Conservation (phyloP, 202 grass and related monocot genomes). For the Schoenoplectus triqueter region DNA sequence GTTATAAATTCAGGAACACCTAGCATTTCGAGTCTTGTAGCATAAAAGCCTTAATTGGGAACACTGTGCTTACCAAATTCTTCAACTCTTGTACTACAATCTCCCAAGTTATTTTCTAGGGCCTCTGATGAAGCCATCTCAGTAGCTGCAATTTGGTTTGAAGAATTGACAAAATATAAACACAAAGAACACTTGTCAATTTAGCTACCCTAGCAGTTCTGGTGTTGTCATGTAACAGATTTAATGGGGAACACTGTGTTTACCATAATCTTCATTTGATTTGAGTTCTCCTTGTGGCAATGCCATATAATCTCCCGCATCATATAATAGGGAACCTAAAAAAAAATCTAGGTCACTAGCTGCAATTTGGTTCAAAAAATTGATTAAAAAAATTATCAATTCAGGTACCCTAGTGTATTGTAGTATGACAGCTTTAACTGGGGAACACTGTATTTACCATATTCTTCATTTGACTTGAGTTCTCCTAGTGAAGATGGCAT, state of each 20-base stretch:
- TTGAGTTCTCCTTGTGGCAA: too few species aligned
- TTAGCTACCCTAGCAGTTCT: neutral
- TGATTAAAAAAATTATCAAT: too few species aligned
- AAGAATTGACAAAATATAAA: neutral
- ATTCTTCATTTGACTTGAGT: neutral
- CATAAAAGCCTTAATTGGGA: too few species aligned
- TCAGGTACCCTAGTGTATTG: too few species aligned
- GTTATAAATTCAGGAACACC: neutral
- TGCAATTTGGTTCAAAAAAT: too few species aligned
- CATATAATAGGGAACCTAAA: too few species aligned
- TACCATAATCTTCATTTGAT: too few species aligned
- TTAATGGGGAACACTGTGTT: too few species aligned
- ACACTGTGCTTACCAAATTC: neutral
- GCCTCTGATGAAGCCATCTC: neutral
- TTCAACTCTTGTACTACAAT: neutral
- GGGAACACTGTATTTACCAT: neutral
- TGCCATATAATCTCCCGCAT: too few species aligned
- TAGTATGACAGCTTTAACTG: too few species aligned
- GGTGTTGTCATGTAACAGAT: neutral
- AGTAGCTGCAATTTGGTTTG: neutral
- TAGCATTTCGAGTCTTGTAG: neutral
- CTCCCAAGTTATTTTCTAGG: too few species aligned
- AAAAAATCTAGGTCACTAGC: too few species aligned
- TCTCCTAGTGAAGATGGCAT: neutral
- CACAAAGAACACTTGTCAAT: neutral